Evolutionary conservation across 306 rosid species (phyloP), one percentile per base, ranked within the genome.

Genomic region (Cyclanthera cordifolia): DNA sequence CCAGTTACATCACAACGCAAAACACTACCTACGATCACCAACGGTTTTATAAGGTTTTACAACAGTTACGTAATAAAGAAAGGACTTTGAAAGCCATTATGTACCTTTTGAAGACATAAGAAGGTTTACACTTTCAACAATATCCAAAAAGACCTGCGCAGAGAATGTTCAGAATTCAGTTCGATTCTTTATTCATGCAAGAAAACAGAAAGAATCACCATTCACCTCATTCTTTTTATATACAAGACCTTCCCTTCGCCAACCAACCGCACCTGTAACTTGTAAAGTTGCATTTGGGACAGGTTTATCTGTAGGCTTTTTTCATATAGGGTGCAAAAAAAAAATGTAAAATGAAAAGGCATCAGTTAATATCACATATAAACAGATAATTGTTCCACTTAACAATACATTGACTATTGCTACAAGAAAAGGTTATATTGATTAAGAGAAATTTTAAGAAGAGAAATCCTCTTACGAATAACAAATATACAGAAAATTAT

Each of bases 261-360:
- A 88, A 80, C 96, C 94, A 82, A 90, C 94, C 71, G 97, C 95
- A 39, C 97, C 95, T 0, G 97, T 90, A 72, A 90, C 97, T 90
- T 90, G 95, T 76, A 90, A 85, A 52, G 97, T 90, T 20, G 97
- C 97, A 79, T 88, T 90, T 20, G 97, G 95, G 67, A 90, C 94
- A 74, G 90, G 85, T 75, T 79, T 86, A 76, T 88, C 97, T 48
- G 88, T 5, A 39, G 93, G 82, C 95, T 87, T 74, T 76, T 67
- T 28, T 69, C 5, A 25, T 50, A 54, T 25, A 34, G 13, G 54
- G 53, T 46, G 8, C 37, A 24, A 23, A 41, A 41, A 24, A 23
- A 41, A 41, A 4, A 14, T 8, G 52, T 4, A 54, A 54, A 4
- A 54, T 47, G 25, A 14, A 55, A 41, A 24, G 20, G 53, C 7